Evolutionary conservation across 208 protist species (phyloP), one percentile per base, ranked within the genome.

Genomic region (Wallacemonas sp.): DNA sequence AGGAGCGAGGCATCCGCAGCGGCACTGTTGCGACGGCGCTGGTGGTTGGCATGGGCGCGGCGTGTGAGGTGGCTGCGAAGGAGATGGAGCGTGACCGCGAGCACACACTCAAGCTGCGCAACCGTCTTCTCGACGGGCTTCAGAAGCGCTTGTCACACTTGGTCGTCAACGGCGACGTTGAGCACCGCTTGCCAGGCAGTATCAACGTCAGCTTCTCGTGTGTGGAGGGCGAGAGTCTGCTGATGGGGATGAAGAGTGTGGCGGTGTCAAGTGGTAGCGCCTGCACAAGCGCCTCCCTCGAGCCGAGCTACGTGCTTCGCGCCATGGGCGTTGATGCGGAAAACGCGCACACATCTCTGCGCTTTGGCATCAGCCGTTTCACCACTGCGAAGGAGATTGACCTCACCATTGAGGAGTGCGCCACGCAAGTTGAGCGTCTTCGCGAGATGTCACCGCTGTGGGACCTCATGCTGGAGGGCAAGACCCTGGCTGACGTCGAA

Each of bases 181-280:
- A 95, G 70, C 44, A 77, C 2, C 87, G 96, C 22, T 99, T 98
- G 66, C 86, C 80, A 21, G 98, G 98, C 45, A 99, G 97, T 76
- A 71, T 99, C 12, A 99, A 99, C 86, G 81, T 99, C 41, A 99
- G 96, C 30, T 99, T 99, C 77, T 88, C 94, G 0, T 99, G 97
- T 67, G 98, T 99, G 5, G 99, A 99, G 84, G 99, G 99, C 34
- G 98, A 99, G 77, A 97, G 88, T 36, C 70, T 99, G 36, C 82
- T 99, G 34, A 99, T 99, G 98, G 98, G 95, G 0, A 96, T 99
- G 70, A 99, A 99, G 76, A 80, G 97, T 34, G 80, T 99, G 30
- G 98, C 97, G 1, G 87, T 98, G 34, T 97, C 91, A 5, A 97
- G 92, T 58, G 98, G 98, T n/a, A 97, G 88, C 64, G 99, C 99